Base-by-base conservation (phyloP, 108 stramenopile genomes). In the Stephanodiscus minutulus region DNA sequence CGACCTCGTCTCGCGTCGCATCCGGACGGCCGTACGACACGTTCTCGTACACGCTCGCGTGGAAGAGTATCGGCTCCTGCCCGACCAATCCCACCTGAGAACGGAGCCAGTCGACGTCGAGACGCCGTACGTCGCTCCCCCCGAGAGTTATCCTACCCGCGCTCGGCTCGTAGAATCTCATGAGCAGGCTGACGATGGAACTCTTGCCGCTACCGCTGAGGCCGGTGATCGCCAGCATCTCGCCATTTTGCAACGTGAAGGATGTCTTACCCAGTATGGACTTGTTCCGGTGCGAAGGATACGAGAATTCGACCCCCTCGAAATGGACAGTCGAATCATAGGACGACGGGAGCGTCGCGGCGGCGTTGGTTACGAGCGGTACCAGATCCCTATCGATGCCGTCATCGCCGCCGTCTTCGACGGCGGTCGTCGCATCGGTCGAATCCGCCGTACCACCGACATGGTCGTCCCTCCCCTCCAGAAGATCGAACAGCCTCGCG, bases 11-110 rank as follows among this genome's bases (percentile, higher is more conserved):
- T 9, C 73, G 68, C n/a, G 83, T 84, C n/a, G 85, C 75, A 66
- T 72, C 52, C 13, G 75, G 76, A 24, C 60, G 59, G 21, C 87
- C 87, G 64, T 92, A 93, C 28, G 81, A 74, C 28, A 96, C 88
- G 73, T 96, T 96, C 22, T 96, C 89, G 22, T 64, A 62, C 20
- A 96, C 76, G 47, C 82, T 88, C 18, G 84, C 84, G 58, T 86
- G 69, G 54, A 94, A 94, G 15, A 96, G 91, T 46, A 82, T 82
- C 0, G 93, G 91, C 70, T 96, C 92, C 79, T 96, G 95, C 10
- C 82, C 72, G n/a, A 96, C 92, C 13, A 83, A 67, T 4, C 89
- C 89, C 25, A 95, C 69, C 46, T 91, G 86, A 21, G 58, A 62
- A n/a, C 89, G 71, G 39, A 84, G 63, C 84, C 84, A 86, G 31